Percentiles rank a stretch among this genome's conserved stretches.
Conservation (phyloP, 2,329 filamentous ascomycete genomes). For the Aspergillus phoenicis region DNA sequence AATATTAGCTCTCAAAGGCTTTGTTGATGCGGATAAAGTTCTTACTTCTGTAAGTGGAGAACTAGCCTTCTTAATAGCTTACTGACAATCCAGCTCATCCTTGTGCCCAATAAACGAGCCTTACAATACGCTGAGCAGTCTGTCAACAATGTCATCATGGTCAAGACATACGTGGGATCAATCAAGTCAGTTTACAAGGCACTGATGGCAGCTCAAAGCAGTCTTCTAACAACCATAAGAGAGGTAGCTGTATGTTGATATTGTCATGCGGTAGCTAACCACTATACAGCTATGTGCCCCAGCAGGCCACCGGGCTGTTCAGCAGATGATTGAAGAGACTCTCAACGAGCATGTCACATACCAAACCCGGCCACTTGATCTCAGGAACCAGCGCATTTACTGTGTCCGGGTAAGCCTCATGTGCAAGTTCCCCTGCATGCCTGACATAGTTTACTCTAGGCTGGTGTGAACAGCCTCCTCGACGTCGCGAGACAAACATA, state of each 20-base stretch:
- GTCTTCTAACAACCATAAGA: slow-evolving; percentile 68
- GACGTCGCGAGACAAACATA: slow-evolving; percentile 88
- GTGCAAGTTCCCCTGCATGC: not conserved
- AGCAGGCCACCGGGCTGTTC: slow-evolving; percentile 61
- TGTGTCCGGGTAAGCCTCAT: slow-evolving; percentile 68
- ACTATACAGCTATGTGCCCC: slow-evolving; percentile 62
- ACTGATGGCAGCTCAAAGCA: slow-evolving; percentile 64
- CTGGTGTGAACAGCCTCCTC: slow-evolving; percentile 79
- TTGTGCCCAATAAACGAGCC: slow-evolving; percentile 68
- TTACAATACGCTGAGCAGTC: slow-evolving; percentile 74
- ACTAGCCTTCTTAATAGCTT: not conserved
- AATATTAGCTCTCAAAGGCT: slow-evolving; percentile 66
- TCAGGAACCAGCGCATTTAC: slow-evolving; percentile 87
- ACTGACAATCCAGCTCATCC: slow-evolving; percentile 63
- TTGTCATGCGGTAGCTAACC: not conserved
- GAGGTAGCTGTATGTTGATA: slow-evolving; percentile 44
- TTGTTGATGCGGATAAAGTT: slow-evolving; percentile 77
- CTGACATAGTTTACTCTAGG: slow-evolving; percentile 48
- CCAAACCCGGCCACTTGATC: slow-evolving; percentile 75
- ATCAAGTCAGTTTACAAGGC: slow-evolving; percentile 70
- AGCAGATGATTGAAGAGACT: slow-evolving; percentile 65
- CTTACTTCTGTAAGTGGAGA: slow-evolving; percentile 65
- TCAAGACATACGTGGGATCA: slow-evolving; percentile 77
- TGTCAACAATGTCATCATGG: slow-evolving; percentile 81
- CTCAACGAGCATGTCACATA: slow-evolving; percentile 83